phyloP scores from a whole-genome alignment of 768 basidiomycete species.

The Tylopilus balloui region DNA sequence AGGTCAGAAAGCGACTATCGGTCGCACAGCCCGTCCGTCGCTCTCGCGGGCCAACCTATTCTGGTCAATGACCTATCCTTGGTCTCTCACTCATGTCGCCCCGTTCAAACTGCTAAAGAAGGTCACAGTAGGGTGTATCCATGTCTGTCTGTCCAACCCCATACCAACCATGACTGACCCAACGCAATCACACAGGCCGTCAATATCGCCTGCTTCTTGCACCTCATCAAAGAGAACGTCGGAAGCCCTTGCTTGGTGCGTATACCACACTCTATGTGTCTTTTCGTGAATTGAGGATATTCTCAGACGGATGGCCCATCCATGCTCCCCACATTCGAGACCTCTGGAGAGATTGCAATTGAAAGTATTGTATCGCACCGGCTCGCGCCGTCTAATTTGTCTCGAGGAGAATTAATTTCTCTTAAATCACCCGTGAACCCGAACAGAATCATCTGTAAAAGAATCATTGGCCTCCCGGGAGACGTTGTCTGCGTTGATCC shows the following conservation, averaged over 20 bases:
- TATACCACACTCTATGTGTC: slow-evolving; percentile 2
- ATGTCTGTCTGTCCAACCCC: slow-evolving; percentile 18
- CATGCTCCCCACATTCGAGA: slow-evolving; percentile 73
- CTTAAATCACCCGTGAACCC: slow-evolving; percentile 69
- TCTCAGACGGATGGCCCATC: slow-evolving; percentile 69
- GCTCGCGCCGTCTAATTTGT: slow-evolving; percentile 45
- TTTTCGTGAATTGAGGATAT: background rate
- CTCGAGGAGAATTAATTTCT: slow-evolving; percentile 75
- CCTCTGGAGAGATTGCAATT: slow-evolving; percentile 54
- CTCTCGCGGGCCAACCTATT: background rate
- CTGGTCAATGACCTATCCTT: slow-evolving; percentile 13
- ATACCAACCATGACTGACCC: background rate
- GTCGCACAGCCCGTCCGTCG: background rate
- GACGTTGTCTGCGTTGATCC: slow-evolving; percentile 90
- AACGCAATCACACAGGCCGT: slow-evolving; percentile 38
- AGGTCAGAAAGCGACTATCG: background rate
- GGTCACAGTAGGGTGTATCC: slow-evolving; percentile 25
- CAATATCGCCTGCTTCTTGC: slow-evolving; percentile 54
- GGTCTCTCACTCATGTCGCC: slow-evolving; percentile 10
- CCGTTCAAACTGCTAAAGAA: slow-evolving; percentile 17
- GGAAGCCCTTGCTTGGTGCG: slow-evolving; percentile 51
- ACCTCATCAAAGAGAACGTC: slow-evolving; percentile 61
- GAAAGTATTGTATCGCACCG: slow-evolving; percentile 57
- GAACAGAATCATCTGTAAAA: slow-evolving; percentile 72
- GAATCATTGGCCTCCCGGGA: slow-evolving; percentile 85